Evolutionary conservation across 2,329 filamentous ascomycete species (phyloP).

Genomic region (Venturia carpophila): DNA sequence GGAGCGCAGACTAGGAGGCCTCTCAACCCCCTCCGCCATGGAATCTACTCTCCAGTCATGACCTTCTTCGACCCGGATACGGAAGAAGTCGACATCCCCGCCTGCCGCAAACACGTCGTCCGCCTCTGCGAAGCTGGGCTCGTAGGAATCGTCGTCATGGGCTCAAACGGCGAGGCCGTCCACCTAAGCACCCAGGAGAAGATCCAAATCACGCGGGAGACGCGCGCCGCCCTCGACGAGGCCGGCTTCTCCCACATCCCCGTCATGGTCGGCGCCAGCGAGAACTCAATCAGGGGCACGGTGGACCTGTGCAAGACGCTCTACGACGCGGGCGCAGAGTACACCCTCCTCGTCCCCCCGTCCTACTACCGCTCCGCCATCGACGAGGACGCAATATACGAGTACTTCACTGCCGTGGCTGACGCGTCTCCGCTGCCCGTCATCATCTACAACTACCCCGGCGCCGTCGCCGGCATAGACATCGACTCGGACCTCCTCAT

Average conservation of each 20-base stretch:
- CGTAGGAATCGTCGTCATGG: conserved; percentile 76
- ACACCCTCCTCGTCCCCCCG: conserved; percentile 69
- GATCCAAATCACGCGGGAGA: conserved; percentile 64
- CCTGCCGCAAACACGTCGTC: conserved; percentile 72
- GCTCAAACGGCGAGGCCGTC: conserved; percentile 83
- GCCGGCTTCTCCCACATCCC: conserved; percentile 70
- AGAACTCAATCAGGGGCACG: conserved; percentile 75
- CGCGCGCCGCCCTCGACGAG: conserved; percentile 71
- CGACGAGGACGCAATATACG: conserved; percentile 63
- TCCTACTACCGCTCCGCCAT: conserved; percentile 75
- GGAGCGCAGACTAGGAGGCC: background rate
- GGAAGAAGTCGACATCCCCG: conserved; percentile 73
- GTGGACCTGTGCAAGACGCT: conserved; percentile 64
- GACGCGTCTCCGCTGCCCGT: conserved; percentile 69
- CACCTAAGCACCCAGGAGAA: conserved; percentile 77
- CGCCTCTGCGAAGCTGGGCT: conserved; percentile 71
- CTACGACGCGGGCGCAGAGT: conserved; percentile 64
- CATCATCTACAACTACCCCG: conserved; percentile 86
- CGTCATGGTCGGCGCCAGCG: conserved; percentile 74
- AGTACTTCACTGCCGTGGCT: conserved; percentile 68
- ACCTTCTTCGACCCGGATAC: conserved; percentile 81
- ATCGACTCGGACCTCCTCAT: conserved; percentile 85
- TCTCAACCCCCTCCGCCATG: conserved; percentile 58
- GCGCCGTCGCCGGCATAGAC: conserved; percentile 77
- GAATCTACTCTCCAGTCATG: conserved; percentile 84